Base-by-base conservation (phyloP, 2,329 filamentous ascomycete genomes). In the Diaporthe sp. region DNA sequence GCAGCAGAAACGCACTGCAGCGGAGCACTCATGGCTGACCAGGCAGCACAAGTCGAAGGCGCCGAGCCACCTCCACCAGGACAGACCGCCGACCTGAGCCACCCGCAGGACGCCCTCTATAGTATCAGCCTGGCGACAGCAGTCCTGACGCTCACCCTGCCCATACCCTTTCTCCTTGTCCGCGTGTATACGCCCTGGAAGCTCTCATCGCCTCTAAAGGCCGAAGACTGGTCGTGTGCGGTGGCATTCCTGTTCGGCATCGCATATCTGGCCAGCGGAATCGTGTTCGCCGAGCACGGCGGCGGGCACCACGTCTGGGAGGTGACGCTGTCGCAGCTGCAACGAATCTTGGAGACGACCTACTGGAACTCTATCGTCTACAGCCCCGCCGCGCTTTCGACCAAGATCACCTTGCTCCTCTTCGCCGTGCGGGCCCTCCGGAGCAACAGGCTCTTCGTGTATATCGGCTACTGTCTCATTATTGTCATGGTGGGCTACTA, bases 401-500 rank as follows among this genome's bases (percentile, higher is more conserved):
- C 10, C 13, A 63, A 63, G 15, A n/a, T 31, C n/a, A 63, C n/a
- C 13, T 44, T 63, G 7, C 37, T 63, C 15, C 60, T 63, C 60
- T 22, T 44, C n/a, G 39, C 39, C 5, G 22, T 63, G 37, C n/a
- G 39, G 13, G 37, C n/a, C 4, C 44, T 28, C n/a, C 37, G 37
- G 13, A 4, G 15, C n/a, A 63, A 63, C 31, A 63, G 60, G 39
- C 37, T 42, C 60, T 28, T 44, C 7, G 39, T 44, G 39, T 63
- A 44, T 13, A 15, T 44, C 2, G 60, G 60, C 25, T 63, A 63
- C 60, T 28, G 60, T 8, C 37, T 63, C 7, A 31, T 63, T 13
- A 63, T 25, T 17, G 60, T 63, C 39, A 63, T 63, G 60, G 39
- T 44, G 22, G 60, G 60, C n/a, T 63, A 63, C 15, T 63, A 42